These are phyloP conservation scores for Syzygium syzygioides DNA, from an alignment of 441 rosid species.

Conservation along the genomic window DNA sequence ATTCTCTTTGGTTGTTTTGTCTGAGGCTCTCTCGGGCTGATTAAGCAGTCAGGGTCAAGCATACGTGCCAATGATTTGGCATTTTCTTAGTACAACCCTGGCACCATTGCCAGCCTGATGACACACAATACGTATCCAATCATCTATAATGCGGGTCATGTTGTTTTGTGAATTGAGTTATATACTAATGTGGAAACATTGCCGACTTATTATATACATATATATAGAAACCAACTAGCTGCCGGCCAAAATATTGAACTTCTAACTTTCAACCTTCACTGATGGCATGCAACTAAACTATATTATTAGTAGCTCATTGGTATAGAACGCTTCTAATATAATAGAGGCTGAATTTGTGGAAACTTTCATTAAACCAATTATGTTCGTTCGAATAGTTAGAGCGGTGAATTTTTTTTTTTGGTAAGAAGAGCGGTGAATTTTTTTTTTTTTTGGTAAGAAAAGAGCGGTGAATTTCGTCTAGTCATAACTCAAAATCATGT, in stretches of 20 bases:
- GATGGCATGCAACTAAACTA: conserved; percentile 5
- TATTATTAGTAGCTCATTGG: background rate
- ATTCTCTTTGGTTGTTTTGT: conserved; percentile 24
- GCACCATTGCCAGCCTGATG: background rate
- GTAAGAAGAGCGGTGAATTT: no score
- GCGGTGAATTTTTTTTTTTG: background rate
- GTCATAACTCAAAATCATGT: background rate
- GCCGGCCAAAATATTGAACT: background rate
- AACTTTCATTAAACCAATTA: background rate
- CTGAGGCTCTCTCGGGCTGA: background rate
- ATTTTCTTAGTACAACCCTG: conserved; percentile 2
- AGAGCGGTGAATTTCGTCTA: background rate
- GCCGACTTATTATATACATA: background rate
- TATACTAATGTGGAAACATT: background rate
- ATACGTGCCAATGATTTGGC: conserved; percentile 17
- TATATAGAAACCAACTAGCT: background rate
- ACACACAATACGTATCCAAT: background rate
- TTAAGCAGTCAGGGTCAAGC: conserved; percentile 24
- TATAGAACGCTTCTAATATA: background rate
- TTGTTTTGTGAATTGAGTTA: background rate
- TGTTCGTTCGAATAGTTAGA: background rate
- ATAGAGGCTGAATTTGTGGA: background rate
- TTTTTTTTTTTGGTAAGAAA: no score
- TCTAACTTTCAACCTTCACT: background rate
- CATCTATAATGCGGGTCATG: background rate